Evolutionary conservation across 192 early-diverging fungal species (phyloP), one percentile per base, ranked within the genome.

Genomic region (Coemansia sp.): DNA sequence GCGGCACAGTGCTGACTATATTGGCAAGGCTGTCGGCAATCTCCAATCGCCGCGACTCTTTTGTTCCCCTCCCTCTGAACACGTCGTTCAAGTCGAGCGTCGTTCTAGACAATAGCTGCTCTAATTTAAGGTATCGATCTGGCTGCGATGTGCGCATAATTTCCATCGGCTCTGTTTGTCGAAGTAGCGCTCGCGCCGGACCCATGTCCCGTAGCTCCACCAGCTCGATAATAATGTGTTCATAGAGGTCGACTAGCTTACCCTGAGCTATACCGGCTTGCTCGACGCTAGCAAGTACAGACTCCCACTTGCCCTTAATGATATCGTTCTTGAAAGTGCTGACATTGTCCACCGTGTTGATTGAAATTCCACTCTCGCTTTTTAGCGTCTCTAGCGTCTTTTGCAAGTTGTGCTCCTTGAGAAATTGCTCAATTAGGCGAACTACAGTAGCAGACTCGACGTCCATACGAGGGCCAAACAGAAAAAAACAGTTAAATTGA

Each of bases 101-200:
- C 16, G 66, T 73, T 11, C 66, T 58, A 0, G 92, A 89, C 21
- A 97, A 65, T 13, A 95, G 70, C 53, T 88, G 83, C 71, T 97
- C 96, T 11, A 99, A 71, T 21, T 87, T 85, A 24, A 93, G 71
- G 66, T 95, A 95, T 35, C 93, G 85, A 13, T 96, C 94, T 1
- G 91, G 88, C 40, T 90, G 83, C 11, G 83, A 71, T 8, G 89
- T 85, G 26, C 89, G 87, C 46, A 97, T 69, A 26, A 91, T 48
- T 61, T 96, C 88, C 91, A 95, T 94, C 2, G 95, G 91, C 39
- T 95, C 94, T 0, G 95, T 97, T 62, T 96, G 91, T 38, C 92
- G 77, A 64, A 99, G 73, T 42, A 97, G 72, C 2, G 89, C 90
- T 18, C 93, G 80, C 1, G 94, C 95, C 11, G 94, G 92, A 8